phyloP scores from a whole-genome alignment of 805 yeast species.

The Nakazawaea siamensis region DNA sequence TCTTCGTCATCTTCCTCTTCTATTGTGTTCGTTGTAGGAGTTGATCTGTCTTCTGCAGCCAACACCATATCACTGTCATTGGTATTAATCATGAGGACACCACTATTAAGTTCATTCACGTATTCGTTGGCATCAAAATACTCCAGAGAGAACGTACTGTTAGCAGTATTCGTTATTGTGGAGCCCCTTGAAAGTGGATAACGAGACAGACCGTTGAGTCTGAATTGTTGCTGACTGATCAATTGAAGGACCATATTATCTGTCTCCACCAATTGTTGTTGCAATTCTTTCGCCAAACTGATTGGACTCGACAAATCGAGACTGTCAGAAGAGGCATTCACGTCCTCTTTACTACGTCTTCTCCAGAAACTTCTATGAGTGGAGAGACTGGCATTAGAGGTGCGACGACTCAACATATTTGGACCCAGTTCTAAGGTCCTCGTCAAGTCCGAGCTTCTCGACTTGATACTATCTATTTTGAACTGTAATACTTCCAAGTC shows the following conservation, averaged over 20 bases:
- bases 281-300: neutral
- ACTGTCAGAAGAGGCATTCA: neutral
- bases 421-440: conserved; percentile 4
- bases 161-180: conserved; percentile 13
- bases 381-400: neutral
- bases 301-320: neutral
- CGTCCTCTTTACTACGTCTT: neutral
- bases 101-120: conserved; percentile 36
- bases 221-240: conserved; percentile 9
- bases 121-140: conserved; percentile 66
- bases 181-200: neutral
- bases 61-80: conserved; percentile 16
- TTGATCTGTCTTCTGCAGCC: conserved; percentile 1
- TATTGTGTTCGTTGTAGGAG: conserved; percentile 13
- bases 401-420: neutral
- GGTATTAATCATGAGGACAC: conserved; percentile 48
- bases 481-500: conserved; percentile 7
- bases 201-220: neutral
- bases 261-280: conserved; percentile 2
- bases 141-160: conserved; percentile 39
- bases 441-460: conserved; percentile 3
- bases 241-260: conserved; percentile 8
- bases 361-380: conserved; percentile 5
- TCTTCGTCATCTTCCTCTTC: conserved; percentile 9
- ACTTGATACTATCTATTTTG: conserved; percentile 9